Evolutionary conservation across 441 rosid species (phyloP).

Genomic region (Daphne laureola): DNA sequence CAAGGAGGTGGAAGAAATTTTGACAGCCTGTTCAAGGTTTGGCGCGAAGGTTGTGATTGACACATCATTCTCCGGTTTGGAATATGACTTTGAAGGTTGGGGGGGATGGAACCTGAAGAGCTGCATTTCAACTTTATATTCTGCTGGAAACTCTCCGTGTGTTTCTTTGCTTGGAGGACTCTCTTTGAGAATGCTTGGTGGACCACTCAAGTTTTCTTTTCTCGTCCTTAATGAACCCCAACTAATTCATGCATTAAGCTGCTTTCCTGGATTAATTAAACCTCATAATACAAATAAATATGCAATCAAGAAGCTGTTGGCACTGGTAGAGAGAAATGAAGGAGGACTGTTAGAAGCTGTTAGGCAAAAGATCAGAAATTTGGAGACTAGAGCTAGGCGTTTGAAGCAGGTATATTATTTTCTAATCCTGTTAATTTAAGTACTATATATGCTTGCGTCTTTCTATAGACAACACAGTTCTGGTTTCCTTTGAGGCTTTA

Average conservation of each 20-base stretch:
- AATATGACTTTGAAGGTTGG: constrained; percentile 46
- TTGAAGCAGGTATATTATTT: constrained; percentile 63
- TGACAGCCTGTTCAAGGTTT: constrained; percentile 58
- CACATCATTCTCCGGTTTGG: constrained; percentile 86
- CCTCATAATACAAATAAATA: constrained; percentile 82
- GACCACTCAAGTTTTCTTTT: constrained; percentile 67
- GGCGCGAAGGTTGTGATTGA: constrained; percentile 83
- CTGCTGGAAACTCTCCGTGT: constrained; percentile 37
- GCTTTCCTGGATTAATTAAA: constrained; percentile 84
- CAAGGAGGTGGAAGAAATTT: constrained; percentile 52
- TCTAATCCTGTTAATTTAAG: background rate
- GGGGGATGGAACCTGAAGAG: constrained; percentile 59
- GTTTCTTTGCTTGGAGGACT: constrained; percentile 77
- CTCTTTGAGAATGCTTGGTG: constrained; percentile 62
- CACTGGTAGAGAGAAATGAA: constrained; percentile 40
- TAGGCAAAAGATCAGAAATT: constrained; percentile 32
- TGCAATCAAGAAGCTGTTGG: constrained; percentile 72
- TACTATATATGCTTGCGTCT: too few relatives aligned
- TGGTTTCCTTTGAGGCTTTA: background rate
- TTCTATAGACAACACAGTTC: too few relatives aligned
- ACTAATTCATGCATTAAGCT: constrained; percentile 48
- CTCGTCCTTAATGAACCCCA: constrained; percentile 45
- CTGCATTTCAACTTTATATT: constrained; percentile 37
- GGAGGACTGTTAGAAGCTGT: constrained; percentile 45
- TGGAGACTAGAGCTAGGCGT: constrained; percentile 57